phyloP scores from a whole-genome alignment of 495 filamentous ascomycete genomes.

The Aspergillus saccharolyticus region DNA sequence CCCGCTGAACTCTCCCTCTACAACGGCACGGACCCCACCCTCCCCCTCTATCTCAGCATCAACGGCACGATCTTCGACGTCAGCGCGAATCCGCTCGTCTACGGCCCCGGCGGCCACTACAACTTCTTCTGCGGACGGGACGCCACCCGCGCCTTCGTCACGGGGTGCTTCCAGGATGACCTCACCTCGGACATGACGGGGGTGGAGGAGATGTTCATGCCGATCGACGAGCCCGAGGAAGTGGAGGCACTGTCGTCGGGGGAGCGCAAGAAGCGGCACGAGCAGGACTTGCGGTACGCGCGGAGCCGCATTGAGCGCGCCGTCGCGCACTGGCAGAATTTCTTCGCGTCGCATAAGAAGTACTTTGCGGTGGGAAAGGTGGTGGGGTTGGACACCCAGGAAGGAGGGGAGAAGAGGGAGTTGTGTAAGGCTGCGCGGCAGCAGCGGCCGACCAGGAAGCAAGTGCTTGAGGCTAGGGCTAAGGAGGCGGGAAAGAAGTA shows the following conservation, averaged over 20 bases:
- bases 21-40: constrained; percentile 68
- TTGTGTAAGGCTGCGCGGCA: constrained; percentile 44
- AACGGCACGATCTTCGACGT: constrained; percentile 97
- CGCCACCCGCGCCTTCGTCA: constrained; percentile 87
- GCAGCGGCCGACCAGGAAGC: constrained; percentile 37
- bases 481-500: constrained; percentile 7
- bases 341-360: constrained; percentile 73
- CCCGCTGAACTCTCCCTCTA: constrained; percentile 65
- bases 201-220: constrained; percentile 84
- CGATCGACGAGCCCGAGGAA: constrained; percentile 53
- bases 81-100: constrained; percentile 62
- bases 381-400: constrained; percentile 26
- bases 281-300: constrained; percentile 45
- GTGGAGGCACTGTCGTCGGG: constrained; percentile 42
- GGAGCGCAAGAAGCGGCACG: constrained; percentile 52
- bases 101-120: constrained; percentile 89
- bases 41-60: constrained; percentile 85
- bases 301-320: constrained; percentile 38
- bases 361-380: constrained; percentile 72
- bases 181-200: constrained; percentile 75
- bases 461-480: constrained; percentile 8
- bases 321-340: constrained; percentile 47
- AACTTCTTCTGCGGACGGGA: constrained; percentile 82
- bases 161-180: constrained; percentile 90
- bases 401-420: constrained; percentile 33